These are phyloP conservation scores for Tuber calosporum DNA, from an alignment of 495 filamentous ascomycete species.

Conservation along the genomic window DNA sequence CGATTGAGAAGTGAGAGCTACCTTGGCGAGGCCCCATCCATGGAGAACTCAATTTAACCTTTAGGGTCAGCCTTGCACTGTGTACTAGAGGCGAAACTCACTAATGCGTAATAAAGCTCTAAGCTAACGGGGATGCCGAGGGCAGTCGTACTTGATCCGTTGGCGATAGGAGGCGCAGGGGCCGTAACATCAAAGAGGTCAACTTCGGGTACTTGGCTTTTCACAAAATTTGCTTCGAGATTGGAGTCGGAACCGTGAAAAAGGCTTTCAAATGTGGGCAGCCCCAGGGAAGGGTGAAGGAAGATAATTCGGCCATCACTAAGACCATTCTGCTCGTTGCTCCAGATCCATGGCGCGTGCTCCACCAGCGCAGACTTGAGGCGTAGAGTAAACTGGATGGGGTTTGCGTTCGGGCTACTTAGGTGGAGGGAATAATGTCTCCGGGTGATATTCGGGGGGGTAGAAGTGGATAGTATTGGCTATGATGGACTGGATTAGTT, in stretches of 20 bases:
- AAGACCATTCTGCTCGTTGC: constrained; percentile 27
- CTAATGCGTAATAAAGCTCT: constrained; percentile 36
- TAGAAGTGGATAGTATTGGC: background rate
- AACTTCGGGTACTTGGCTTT: constrained; percentile 29
- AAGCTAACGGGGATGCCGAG: constrained; percentile 24
- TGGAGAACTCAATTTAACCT: constrained; percentile 55
- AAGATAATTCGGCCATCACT: constrained; percentile 34
- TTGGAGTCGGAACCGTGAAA: constrained; percentile 28
- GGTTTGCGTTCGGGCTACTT: constrained; percentile 1
- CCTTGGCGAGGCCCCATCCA: constrained; percentile 91
- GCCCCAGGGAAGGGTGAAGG: background rate
- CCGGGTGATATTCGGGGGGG: constrained; percentile 1
- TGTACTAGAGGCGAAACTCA: constrained; percentile 3
- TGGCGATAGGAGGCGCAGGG: constrained; percentile 17
- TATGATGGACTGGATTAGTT: background rate
- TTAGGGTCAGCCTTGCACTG: constrained; percentile 5
- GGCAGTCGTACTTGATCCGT: constrained; percentile 13
- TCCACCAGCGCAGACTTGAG: constrained; percentile 13
- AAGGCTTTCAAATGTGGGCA: constrained; percentile 19
- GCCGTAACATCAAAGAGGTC: constrained; percentile 32
- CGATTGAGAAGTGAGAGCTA: constrained; percentile 54
- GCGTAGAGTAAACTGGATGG: constrained; percentile 36
- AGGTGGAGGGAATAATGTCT: constrained; percentile 28
- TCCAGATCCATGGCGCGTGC: constrained; percentile 35
- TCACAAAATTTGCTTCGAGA: constrained; percentile 11